Evolutionary conservation across 1,139 yeast genomes (phyloP), one percentile per base, ranked within the genome.

Genomic region (Nakaseomyces kungkrabaensis): DNA sequence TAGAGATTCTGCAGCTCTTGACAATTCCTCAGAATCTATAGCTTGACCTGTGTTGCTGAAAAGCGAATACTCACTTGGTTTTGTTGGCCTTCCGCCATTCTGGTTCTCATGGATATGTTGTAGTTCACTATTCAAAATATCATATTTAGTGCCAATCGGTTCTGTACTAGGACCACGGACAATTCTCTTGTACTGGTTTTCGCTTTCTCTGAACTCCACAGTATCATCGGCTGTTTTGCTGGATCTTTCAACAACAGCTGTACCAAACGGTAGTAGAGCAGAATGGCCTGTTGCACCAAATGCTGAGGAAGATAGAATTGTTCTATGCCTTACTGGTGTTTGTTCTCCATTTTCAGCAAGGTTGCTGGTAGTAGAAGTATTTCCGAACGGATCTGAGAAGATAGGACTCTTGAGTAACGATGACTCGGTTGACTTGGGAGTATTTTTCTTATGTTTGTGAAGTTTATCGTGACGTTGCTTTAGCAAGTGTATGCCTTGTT

Each of bases 401-500:
- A 41, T 41, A 11, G 44, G 44, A 25, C 32, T 32, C n/a, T 24
- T 46, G 11, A 26, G n/a, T n/a, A 32, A 17, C 11, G 29, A 22
- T 10, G 29, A 4, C n/a, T 11, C 31, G n/a, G 29, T 22, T 22
- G 44, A n/a, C 31, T 31, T 42, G 26, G 10, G 7, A 7, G 11
- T 17, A 13, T 29, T 29, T 37, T 5, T 31, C 22, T 24, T 31
- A 11, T 29, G 36, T 38, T 46, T 36, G n/a, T 37, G 34, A 7
- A 45, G 48, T 43, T 36, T 44, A 38, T 38, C 47, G 43, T 61
- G 57, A 41, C 62, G 63, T 40, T 65, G 61, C 10, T 73, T 77
- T 52, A 83, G 70, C 55, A 84, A 67, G 52, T 74, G 73, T 41
- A 82, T 61, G 1, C 86, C 87, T 57, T 79, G 81, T 56, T 81